Base-by-base conservation (phyloP, 208 protist genomes). In the Leishmania amazonensis region DNA sequence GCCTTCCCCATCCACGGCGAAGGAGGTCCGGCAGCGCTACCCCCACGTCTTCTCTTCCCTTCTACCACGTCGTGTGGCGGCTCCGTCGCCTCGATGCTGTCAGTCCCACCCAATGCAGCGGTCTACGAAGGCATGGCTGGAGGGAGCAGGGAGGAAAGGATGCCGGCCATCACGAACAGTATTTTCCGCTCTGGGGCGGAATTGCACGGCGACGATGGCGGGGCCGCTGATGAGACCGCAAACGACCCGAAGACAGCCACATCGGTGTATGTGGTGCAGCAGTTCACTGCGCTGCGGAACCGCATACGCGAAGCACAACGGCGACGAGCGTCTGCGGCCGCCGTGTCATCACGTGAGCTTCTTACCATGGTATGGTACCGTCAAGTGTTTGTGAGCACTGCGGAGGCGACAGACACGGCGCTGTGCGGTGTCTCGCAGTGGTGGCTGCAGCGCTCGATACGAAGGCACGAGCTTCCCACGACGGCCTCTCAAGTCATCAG, bases 401-500 rank as follows among this genome's bases (percentile, higher is more conserved):
- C 54, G 21, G 74, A 82, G 58, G 83, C 81, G 2, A 70, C 84
- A 13, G 21, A 49, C 0, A 75, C 81, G 11, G 79, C 86, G 47
- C 65, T 93, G 67, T 83, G 87, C 49, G 83, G 76, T 7, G 84
- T 85, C 57, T 87, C 81, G 5, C 81, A 54, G 74, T 93, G 90
- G 90, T 93, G 90, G 90, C 75, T 93, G 76, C 83, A 89, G 80
- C 87, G 89, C 28, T 65, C 87, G 1, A 78, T 93, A 19, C 70
- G 13, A 17, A 31, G 45, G 38, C 35, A 65, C 38, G 89, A 93
- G 38, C 83, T 93, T 64, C 84, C 86, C 5, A 72, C 86, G 21
- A 68, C 83, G n/a, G 38, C 31, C 2, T 54, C 11, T 3, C 40
- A 2, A 19, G 38, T 40, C 24, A 1, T 17, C 40, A 8, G 42